Base-by-base conservation (phyloP, 1,139 yeast species). In the Debaryomyces subglobosus region DNA sequence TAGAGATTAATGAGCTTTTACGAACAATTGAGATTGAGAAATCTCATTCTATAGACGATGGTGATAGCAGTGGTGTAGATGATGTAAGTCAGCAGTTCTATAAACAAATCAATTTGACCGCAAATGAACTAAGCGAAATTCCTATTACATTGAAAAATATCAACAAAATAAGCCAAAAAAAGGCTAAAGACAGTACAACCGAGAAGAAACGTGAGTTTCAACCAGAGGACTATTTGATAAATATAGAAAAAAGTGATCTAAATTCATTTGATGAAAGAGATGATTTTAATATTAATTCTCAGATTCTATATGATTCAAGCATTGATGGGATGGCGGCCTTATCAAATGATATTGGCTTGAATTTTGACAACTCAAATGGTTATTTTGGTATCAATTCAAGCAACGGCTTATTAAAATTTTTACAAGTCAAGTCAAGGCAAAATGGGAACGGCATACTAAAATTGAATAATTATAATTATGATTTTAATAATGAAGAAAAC, bases 331-430 rank as follows among this genome's bases (percentile, higher is more conserved):
- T 81, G 84, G 84, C 82, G 0, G 82, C 82, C 0, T 55, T 64
- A 16, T 60, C 65, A 3, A 60, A 60, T 40, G 62, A 60, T 39
- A 58, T 60, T 4, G 63, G 64, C 3, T 50, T 61, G 36, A 50
- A 53, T 12, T 56, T 78, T 21, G 76, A 79, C 47, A 77, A 77
- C 10, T 72, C 78, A 37, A 76, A 78, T 24, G 88, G 89, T 1
- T 83, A 81, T 58, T 79, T 80, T 54, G 89, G 89, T 1, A 77
- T 78, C n/a, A 85, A 84, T 3, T 82, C 88, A 5, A 73, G 82
- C 50, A 77, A 85, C 3, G 80, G 78, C 10, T 61, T 71, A 36
- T 53, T 71, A 42, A 61, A 69, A 52, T 60, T 60, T 42, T 43
- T 60, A 13, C 63, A 58, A 34, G 39, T 59, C 5, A 60, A 60